A percentile compares a stretch with the other conserved stretches of the same genome.
phyloP scores from a whole-genome alignment of 441 rosid genomes.

The Breynia disticha region DNA sequence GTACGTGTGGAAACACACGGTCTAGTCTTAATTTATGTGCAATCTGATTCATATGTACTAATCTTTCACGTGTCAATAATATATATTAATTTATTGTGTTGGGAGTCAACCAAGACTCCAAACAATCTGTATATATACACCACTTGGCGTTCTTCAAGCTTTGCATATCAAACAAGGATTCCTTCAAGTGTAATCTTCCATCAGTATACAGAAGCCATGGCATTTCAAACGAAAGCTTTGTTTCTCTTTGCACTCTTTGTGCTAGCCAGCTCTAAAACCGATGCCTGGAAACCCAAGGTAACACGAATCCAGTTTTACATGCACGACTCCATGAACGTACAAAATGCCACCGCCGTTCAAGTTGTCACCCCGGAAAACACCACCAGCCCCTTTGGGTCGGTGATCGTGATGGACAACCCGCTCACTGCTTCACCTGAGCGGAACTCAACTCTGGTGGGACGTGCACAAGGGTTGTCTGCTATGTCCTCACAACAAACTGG shows the following conservation, averaged over 20 bases:
- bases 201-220: conserved; percentile 22
- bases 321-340: conserved; percentile 40
- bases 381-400: conserved; percentile 36
- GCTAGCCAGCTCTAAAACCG: conserved; percentile 4
- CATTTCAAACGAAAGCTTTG: conserved; percentile 13
- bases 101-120: no score
- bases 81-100: no score
- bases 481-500: conserved; percentile 29
- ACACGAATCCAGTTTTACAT: conserved; percentile 52
- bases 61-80: no score
- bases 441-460: conserved; percentile 35
- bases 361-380: conserved; percentile 25
- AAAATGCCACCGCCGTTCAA: conserved; percentile 30
- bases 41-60: no score
- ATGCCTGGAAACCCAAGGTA: conserved; percentile 19
- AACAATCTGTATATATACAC: no score
- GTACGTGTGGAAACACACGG: no score
- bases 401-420: conserved; percentile 36
- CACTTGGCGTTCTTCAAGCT: no score
- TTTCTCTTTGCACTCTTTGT: conserved; percentile 16
- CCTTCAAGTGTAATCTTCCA: neutral
- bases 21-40: no score
- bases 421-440: conserved; percentile 34
- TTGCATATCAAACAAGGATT: neutral
- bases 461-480: conserved; percentile 51